Evolutionary conservation across 495 filamentous ascomycete species (phyloP).

Genomic region (Trichoderma virens): DNA sequence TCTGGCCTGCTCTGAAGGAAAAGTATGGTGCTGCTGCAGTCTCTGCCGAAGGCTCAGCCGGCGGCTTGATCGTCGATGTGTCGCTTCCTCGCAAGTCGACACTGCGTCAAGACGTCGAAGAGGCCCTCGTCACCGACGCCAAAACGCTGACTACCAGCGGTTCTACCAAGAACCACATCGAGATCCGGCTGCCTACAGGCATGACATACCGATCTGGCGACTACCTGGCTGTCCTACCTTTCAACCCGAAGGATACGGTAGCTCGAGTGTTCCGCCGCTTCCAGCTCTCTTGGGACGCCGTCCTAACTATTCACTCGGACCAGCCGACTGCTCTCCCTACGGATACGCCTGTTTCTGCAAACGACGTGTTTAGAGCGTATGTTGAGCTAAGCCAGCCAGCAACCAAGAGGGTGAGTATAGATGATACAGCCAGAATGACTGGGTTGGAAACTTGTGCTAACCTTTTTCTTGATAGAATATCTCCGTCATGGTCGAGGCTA

Average conservation of each 20-base stretch:
- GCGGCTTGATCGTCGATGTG: slow-evolving; percentile 47
- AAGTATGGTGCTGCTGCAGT: slow-evolving; percentile 30
- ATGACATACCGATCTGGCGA: slow-evolving; percentile 65
- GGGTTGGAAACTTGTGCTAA: too few species aligned
- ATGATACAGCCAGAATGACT: background rate
- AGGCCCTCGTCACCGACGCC: slow-evolving; percentile 51
- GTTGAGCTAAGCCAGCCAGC: slow-evolving; percentile 67
- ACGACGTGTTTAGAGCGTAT: slow-evolving; percentile 57
- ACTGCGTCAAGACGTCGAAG: slow-evolving; percentile 58
- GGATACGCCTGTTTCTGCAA: slow-evolving; percentile 48
- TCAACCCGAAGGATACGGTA: slow-evolving; percentile 55
- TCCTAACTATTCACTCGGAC: slow-evolving; percentile 34
- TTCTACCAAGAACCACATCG: slow-evolving; percentile 56
- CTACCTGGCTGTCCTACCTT: slow-evolving; percentile 65
- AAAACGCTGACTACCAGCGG: slow-evolving; percentile 46
- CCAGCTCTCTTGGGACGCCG: slow-evolving; percentile 56
- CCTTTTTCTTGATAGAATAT: slow-evolving; percentile 32
- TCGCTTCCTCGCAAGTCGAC: slow-evolving; percentile 51
- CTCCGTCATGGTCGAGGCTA: slow-evolving; percentile 33
- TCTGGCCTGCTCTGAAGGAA: slow-evolving; percentile 58
- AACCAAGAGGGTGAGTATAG: slow-evolving; percentile 38
- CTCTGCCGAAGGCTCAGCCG: slow-evolving; percentile 14
- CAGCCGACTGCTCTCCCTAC: slow-evolving; percentile 50
- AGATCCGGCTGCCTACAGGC: slow-evolving; percentile 56
- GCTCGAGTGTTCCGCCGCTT: slow-evolving; percentile 42